A percentile compares a stretch with the other conserved stretches of the same genome.
Evolutionary conservation across 2,329 filamentous ascomycete genomes (phyloP).

Genomic region (Thyridium curvatum): DNA sequence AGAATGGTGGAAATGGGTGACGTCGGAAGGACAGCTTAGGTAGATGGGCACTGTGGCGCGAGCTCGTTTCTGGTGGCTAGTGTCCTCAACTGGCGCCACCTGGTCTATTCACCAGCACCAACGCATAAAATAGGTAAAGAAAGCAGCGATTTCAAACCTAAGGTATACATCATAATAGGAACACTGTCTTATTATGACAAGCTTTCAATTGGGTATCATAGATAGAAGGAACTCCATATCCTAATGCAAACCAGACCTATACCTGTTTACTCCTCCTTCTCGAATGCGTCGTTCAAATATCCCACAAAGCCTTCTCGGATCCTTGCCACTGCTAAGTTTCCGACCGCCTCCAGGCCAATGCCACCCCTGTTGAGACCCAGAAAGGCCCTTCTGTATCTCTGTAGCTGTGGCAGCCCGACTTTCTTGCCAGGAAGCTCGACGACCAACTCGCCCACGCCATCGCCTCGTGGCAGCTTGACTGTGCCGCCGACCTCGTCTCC

Average conservation of each 20-base stretch:
- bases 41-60: too few relatives aligned
- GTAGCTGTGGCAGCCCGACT: slow-evolving; percentile 67
- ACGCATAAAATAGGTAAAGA: too few relatives aligned
- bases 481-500: slow-evolving; percentile 58
- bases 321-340: slow-evolving; percentile 45
- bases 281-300: slow-evolving; percentile 61
- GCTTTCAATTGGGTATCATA: too few relatives aligned
- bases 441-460: slow-evolving; percentile 26
- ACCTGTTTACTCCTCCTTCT: slow-evolving; percentile 41
- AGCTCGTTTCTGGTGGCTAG: too few relatives aligned
- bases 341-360: slow-evolving; percentile 51
- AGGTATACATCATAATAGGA: too few relatives aligned
- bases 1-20: too few relatives aligned
- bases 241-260: background rate
- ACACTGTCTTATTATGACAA: too few relatives aligned
- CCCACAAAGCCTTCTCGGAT: slow-evolving; percentile 59
- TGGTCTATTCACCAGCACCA: too few relatives aligned
- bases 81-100: too few relatives aligned
- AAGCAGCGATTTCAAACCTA: too few relatives aligned
- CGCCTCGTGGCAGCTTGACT: slow-evolving; percentile 39
- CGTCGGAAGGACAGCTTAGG: too few relatives aligned
- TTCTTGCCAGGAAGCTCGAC: slow-evolving; percentile 62
- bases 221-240: background rate
- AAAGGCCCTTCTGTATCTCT: slow-evolving; percentile 72
- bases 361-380: slow-evolving; percentile 68